A percentile compares a stretch with the other conserved stretches of the same genome.
Evolutionary conservation across 2,329 filamentous ascomycete genomes (phyloP).

Genomic region (Knufia petricola): DNA sequence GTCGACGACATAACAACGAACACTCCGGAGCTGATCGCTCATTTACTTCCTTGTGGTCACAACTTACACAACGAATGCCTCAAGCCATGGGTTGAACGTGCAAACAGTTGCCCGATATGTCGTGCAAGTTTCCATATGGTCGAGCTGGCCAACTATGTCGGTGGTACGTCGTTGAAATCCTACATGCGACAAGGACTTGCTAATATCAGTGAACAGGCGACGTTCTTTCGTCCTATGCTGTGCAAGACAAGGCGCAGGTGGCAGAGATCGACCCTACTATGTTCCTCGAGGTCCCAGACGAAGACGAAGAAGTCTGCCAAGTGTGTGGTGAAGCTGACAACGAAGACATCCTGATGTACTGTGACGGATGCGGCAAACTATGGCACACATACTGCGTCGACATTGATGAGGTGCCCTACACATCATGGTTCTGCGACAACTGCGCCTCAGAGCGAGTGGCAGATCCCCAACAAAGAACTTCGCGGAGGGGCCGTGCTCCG

Average conservation of each 20-base stretch:
- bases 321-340: constrained; percentile 74
- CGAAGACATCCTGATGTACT: constrained; percentile 76
- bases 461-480: constrained; percentile 26
- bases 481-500: constrained; percentile 33
- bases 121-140: constrained; percentile 85
- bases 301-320: constrained; percentile 65
- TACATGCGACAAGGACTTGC: not conserved
- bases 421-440: constrained; percentile 84
- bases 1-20: constrained; percentile 21
- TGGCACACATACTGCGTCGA: constrained; percentile 91
- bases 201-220: constrained; percentile 34
- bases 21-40: constrained; percentile 41
- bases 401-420: constrained; percentile 63
- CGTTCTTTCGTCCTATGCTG: constrained; percentile 48
- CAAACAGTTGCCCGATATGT: constrained; percentile 97
- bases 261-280: constrained; percentile 79
- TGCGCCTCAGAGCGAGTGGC: constrained; percentile 49
- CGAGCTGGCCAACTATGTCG: constrained; percentile 67
- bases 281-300: constrained; percentile 58
- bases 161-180: constrained; percentile 51
- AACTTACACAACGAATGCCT: constrained; percentile 87
- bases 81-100: constrained; percentile 87
- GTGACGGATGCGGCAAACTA: constrained; percentile 78
- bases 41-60: constrained; percentile 71
- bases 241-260: constrained; percentile 54